Base-by-base conservation (phyloP, 2,329 filamentous ascomycete species). In the Endothia cerciana region DNA sequence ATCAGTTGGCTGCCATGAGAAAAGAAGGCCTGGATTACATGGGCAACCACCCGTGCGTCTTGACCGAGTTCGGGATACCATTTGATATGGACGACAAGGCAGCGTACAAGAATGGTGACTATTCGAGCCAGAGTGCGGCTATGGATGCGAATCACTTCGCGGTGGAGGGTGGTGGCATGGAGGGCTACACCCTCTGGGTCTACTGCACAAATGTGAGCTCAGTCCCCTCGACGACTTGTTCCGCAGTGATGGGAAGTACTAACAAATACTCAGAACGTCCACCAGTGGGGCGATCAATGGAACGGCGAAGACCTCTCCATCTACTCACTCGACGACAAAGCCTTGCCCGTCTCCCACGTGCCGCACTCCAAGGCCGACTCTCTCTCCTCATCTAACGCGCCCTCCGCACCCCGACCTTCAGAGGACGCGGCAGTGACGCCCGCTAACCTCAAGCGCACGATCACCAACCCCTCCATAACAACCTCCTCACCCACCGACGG, bases 81-180 rank as follows among this genome's bases (percentile, higher is more conserved):
- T 99, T 97, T 75, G 95, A 99, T 75, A 98, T 99, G 96, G 94
- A 99, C 74, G 89, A 97, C 70, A 94, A 97, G 78, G 85, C 95
- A 73, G 95, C 95, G 0, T 99, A 99, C 79, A 92, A 93, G 78
- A 97, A 93, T 6, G 95, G 96, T 8, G 92, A 99, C 77, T 99
- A 97, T 78, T 90, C 91, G 55, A 97, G 92, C 72, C 95, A 99
- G 76, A 91, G 91, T 41, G 88, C 92, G 1, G 95, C 95, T 7
- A 90, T 99, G 82, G 95, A 99, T 78, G 95, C 96, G 62, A 99
- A 98, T 75, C 93, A 97, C 75, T 99, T 90, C 79, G 95, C 91
- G 0, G 83, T 97, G 0, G 95, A 99, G 79, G 92, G 92, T 0
- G 91, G 92, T 43, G 83, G 86, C 17, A 87, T 93, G 65, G 94